phyloP scores from a whole-genome alignment of 768 basidiomycete species.

The Rhodocollybia butyracea region DNA sequence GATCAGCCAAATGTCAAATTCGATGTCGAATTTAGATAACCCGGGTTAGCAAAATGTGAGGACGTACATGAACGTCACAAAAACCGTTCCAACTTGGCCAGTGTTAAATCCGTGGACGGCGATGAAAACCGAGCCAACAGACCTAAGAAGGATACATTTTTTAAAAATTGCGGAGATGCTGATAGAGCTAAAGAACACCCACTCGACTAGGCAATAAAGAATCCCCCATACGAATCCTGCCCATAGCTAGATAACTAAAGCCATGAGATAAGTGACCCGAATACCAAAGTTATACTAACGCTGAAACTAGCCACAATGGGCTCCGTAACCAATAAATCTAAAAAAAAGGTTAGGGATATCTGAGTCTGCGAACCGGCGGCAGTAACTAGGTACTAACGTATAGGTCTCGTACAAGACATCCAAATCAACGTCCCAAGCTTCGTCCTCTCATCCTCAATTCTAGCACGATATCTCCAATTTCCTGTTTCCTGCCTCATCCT shows the following conservation, averaged over 20 bases:
- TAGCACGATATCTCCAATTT: slow-evolving; percentile 57
- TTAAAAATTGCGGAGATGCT: not conserved
- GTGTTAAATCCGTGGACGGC: slow-evolving; percentile 56
- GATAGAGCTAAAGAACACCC: slow-evolving; percentile 9
- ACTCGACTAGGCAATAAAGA: slow-evolving; percentile 66
- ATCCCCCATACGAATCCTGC: slow-evolving; percentile 76
- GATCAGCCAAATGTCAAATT: not conserved
- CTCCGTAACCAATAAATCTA: slow-evolving; percentile 69
- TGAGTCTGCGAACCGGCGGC: slow-evolving; percentile 22
- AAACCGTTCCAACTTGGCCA: slow-evolving; percentile 59
- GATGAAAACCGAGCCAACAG: slow-evolving; percentile 53
- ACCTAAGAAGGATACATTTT: slow-evolving; percentile 38
- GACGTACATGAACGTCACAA: slow-evolving; percentile 52
- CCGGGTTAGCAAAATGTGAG: too few species aligned
- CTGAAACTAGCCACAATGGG: slow-evolving; percentile 73
- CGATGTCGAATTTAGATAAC: too few species aligned
- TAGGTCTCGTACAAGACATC: slow-evolving; percentile 66
- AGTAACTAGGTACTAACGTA: slow-evolving; percentile 46
- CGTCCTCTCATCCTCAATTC: slow-evolving; percentile 60
- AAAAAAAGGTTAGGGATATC: not conserved
- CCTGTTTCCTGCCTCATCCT: slow-evolving; percentile 64
- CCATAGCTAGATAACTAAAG: slow-evolving; percentile 48
- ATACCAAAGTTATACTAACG: slow-evolving; percentile 37
- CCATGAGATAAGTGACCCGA: not conserved
- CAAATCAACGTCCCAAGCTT: slow-evolving; percentile 58